Base-by-base conservation (phyloP, 345 rosid genomes). In the Trapa incisa region DNA sequence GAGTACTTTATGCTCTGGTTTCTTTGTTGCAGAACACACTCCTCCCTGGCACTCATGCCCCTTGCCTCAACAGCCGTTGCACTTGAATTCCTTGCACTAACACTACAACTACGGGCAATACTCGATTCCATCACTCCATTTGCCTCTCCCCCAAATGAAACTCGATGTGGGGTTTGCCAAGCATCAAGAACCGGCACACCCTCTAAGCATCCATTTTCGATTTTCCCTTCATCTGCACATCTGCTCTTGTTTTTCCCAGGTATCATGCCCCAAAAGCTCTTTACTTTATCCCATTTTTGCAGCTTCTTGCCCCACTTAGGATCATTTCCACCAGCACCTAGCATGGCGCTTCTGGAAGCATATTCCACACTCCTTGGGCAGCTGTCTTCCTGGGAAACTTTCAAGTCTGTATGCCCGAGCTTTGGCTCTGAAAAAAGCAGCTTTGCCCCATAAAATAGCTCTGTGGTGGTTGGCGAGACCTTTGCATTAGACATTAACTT, bases 191-290 rank as follows among this genome's bases (percentile, higher is more conserved):
- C 61, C 14, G 17, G 39, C 0, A 17, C 2, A 4, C 41, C 68
- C 32, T 64, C 64, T 33, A 29, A 12, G 50, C 65, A 56, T 45
- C 38, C 32, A 50, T 60, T 45, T 33, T 16, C 64, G 11, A 32
- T 13, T 3, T 37, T 35, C 61, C 65, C 71, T 14, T 56, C 72
- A 39, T 64, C 12, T 29, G 29, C 61, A 33, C 54, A 66, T 57
- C 78, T 79, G 62, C 68, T 75, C 37, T 74, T 82, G 17, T 67
- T 80, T 70, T 80, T 75, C 80, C 83, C 76, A 68, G 77, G 87
- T 29, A 82, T 85, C 61, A 89, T 64, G 39, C 95, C 96, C 91
- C 89, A 89, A 38, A 89, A 68, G 47, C 73, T 91, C 93, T 84
- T 87, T 8, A 78, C 82, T 67, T 78, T 84, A 15, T 81, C 75